Evolutionary conservation across 805 yeast genomes (phyloP).

Genomic region (Torulaspora delbrueckii): DNA sequence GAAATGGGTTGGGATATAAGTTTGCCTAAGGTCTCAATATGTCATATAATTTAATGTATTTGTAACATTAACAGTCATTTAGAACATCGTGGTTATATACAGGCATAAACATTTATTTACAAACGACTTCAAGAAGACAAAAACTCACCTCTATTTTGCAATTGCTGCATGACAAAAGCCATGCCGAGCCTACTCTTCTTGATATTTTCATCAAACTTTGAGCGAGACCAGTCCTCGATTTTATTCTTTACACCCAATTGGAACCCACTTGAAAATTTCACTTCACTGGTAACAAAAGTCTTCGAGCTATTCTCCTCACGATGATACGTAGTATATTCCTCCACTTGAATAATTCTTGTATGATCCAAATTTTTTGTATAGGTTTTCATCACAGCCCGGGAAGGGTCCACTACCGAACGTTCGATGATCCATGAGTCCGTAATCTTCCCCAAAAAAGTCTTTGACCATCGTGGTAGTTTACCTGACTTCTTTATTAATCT

Average conservation of each 20-base stretch:
- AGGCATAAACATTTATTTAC: neutral
- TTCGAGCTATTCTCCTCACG: conserved; percentile 30
- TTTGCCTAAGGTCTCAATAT: conserved; percentile 41
- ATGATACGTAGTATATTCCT: conserved; percentile 63
- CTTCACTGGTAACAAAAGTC: conserved; percentile 54
- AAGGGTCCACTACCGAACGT: conserved; percentile 66
- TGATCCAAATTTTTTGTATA: conserved; percentile 85
- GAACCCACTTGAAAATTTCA: conserved; percentile 68
- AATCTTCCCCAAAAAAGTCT: conserved; percentile 65
- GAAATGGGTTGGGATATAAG: conserved; percentile 72
- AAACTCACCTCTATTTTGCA: conserved; percentile 36
- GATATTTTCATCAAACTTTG: conserved; percentile 63
- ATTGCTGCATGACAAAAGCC: conserved; percentile 67
- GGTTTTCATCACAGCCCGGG: conserved; percentile 48
- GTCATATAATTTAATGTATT: neutral
- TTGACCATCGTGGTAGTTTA: conserved; percentile 71
- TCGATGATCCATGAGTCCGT: conserved; percentile 81
- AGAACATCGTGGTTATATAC: neutral
- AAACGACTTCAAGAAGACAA: neutral
- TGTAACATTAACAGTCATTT: conserved; percentile 4
- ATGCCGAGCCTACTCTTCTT: conserved; percentile 65
- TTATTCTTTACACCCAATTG: conserved; percentile 51
- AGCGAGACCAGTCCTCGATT: conserved; percentile 79
- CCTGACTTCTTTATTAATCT: conserved; percentile 75
- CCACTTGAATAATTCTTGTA: conserved; percentile 67